These are phyloP conservation scores for Neohortaea acidophila DNA, from an alignment of 495 filamentous ascomycete genomes.

Conservation along the genomic window DNA sequence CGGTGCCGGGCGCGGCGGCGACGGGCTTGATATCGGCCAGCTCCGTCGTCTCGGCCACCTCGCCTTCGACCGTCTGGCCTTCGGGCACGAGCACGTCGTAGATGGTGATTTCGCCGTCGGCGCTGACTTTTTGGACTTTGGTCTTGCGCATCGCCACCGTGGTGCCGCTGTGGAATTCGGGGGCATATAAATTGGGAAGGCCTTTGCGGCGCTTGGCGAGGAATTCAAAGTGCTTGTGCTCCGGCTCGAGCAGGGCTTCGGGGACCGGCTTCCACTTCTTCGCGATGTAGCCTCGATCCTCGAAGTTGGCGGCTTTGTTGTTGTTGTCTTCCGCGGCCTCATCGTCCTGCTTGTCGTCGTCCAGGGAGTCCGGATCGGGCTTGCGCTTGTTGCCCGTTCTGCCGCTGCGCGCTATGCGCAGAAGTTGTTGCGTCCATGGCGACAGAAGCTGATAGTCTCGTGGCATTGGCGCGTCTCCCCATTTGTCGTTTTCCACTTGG, in stretches of 20 bases:
- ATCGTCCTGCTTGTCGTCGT: slow-evolving; percentile 31
- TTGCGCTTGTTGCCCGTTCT: slow-evolving; percentile 29
- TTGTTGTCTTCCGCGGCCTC: slow-evolving; percentile 30
- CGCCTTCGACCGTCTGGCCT: slow-evolving; percentile 67
- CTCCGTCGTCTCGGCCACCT: slow-evolving; percentile 46
- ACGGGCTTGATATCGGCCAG: slow-evolving; percentile 28
- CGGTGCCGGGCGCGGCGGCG: slow-evolving; percentile 39
- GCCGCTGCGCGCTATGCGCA: slow-evolving; percentile 56
- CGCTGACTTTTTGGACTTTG: slow-evolving; percentile 61
- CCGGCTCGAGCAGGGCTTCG: slow-evolving; percentile 56
- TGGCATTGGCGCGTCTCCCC: slow-evolving; percentile 58
- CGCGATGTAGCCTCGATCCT: slow-evolving; percentile 47
- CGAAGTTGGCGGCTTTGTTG: slow-evolving; percentile 35
- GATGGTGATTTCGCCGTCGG: slow-evolving; percentile 61
- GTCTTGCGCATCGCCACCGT: slow-evolving; percentile 48
- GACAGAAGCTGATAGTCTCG: slow-evolving; percentile 71
- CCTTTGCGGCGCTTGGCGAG: slow-evolving; percentile 77
- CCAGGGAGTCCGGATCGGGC: slow-evolving; percentile 26
- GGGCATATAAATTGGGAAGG: slow-evolving; percentile 41
- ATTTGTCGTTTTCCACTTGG: slow-evolving; percentile 19
- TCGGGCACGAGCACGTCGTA: slow-evolving; percentile 69
- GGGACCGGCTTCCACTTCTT: slow-evolving; percentile 68
- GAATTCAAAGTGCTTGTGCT: slow-evolving; percentile 45
- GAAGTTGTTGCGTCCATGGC: slow-evolving; percentile 57
- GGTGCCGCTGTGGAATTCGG: slow-evolving; percentile 22